Percentiles rank a stretch among this genome's conserved stretches.
Evolutionary conservation across 352 stramenopile species (phyloP).

Genomic region (Pythium oligandrum): DNA sequence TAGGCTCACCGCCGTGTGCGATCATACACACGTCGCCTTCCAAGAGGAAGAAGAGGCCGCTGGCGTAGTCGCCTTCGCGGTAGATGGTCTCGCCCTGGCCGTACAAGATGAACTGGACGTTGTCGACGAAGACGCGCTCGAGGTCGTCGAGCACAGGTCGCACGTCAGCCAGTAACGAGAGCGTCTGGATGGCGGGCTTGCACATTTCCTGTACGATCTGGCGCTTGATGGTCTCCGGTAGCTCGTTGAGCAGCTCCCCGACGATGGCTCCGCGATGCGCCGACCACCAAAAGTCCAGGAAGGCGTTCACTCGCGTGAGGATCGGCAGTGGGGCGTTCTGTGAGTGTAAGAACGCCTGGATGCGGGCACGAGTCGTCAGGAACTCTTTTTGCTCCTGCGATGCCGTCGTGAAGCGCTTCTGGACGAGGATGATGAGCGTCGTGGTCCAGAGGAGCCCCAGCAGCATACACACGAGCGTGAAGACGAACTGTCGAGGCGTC

Average conservation of each 20-base stretch:
- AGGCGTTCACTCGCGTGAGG: slow-evolving; percentile 49
- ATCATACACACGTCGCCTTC: slow-evolving; percentile 53
- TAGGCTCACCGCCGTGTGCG: slow-evolving; percentile 22
- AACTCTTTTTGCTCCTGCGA: slow-evolving; percentile 63
- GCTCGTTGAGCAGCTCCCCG: slow-evolving; percentile 39
- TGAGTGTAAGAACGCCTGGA: slow-evolving; percentile 48
- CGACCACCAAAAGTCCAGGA: slow-evolving; percentile 71
- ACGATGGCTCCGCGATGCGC: slow-evolving; percentile 47
- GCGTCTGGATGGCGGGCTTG: slow-evolving; percentile 34
- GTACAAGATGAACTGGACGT: slow-evolving; percentile 47
- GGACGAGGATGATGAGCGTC: slow-evolving; percentile 39
- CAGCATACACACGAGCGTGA: slow-evolving; percentile 40
- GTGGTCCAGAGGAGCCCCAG: slow-evolving; percentile 35
- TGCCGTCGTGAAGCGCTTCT: slow-evolving; percentile 42
- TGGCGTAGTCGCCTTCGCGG: slow-evolving; percentile 53
- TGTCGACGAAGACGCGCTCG: slow-evolving; percentile 45
- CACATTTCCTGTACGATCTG: slow-evolving; percentile 52
- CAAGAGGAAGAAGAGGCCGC: slow-evolving; percentile 50
- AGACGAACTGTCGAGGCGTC: slow-evolving; percentile 22
- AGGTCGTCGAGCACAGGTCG: slow-evolving; percentile 26
- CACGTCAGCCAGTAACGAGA: slow-evolving; percentile 34
- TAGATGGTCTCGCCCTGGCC: slow-evolving; percentile 65
- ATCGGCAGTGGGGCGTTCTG: slow-evolving; percentile 35
- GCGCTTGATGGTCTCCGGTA: slow-evolving; percentile 45
- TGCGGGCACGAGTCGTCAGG: slow-evolving; percentile 36